A percentile compares a stretch with the other conserved stretches of the same genome.
phyloP scores from a whole-genome alignment of 2,329 filamentous ascomycete genomes.

The Eutypa lata region DNA sequence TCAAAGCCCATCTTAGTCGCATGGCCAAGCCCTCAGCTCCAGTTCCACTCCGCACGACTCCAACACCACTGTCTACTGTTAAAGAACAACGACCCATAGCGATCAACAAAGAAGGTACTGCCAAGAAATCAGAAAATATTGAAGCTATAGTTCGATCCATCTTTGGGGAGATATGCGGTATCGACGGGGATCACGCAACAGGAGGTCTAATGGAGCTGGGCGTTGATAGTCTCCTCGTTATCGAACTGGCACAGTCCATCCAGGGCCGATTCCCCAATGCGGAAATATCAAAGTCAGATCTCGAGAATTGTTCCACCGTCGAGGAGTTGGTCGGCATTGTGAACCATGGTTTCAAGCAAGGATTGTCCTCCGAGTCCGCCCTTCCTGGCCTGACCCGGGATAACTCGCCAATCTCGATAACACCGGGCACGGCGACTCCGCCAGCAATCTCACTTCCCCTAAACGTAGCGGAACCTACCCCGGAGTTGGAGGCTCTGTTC shows the following conservation, averaged over 20 bases:
- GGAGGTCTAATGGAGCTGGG: constrained; percentile 17
- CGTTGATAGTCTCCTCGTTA: constrained; percentile 23
- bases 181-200: constrained; percentile 39
- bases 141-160: neutral
- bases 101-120: neutral
- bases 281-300: neutral
- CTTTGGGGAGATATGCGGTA: constrained; percentile 49
- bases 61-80: neutral
- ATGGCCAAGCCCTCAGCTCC: neutral
- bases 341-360: constrained; percentile 9
- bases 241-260: constrained; percentile 18
- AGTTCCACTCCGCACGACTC: neutral
- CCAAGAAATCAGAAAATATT: neutral
- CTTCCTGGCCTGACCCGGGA: neutral
- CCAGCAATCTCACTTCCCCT: neutral
- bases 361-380: neutral
- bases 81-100: neutral
- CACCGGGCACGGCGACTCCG: neutral
- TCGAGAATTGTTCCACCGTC: constrained; percentile 7
- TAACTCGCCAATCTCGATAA: neutral
- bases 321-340: constrained; percentile 2
- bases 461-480: neutral
- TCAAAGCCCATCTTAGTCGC: constrained; percentile 13
- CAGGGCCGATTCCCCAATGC: constrained; percentile 3
- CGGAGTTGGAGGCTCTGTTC: constrained; percentile 12